Conservation (phyloP, 192 early-diverging fungal genomes). For the Lunasporangiospora selenospora region DNA sequence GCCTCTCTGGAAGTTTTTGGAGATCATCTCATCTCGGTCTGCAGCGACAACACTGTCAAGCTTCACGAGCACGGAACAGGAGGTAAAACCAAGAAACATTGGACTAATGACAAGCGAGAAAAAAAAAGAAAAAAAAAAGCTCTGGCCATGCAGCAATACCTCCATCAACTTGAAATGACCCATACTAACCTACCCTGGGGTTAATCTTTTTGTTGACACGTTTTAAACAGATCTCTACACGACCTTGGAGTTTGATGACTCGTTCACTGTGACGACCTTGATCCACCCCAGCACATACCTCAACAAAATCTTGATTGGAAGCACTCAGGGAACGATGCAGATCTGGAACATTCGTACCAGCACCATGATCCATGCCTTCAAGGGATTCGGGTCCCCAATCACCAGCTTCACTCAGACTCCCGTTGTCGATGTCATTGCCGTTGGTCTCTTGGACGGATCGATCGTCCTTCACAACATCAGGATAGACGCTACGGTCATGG, state of each 20-base stretch:
- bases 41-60: conserved; percentile 80
- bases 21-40: conserved; percentile 74
- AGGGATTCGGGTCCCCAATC: conserved; percentile 76
- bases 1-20: conserved; percentile 77
- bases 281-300: conserved; percentile 97
- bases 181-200: too few relatives aligned
- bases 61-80: conserved; percentile 78
- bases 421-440: conserved; percentile 90
- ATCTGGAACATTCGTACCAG: conserved; percentile 94
- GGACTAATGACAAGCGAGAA: too few relatives aligned
- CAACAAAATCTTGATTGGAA: conserved; percentile 93
- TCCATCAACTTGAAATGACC: background rate
- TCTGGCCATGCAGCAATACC: too few relatives aligned
- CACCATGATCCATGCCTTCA: conserved; percentile 82
- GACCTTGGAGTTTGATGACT: conserved; percentile 74
- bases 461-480: conserved; percentile 88
- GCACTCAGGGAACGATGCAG: conserved; percentile 86
- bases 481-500: conserved; percentile 77
- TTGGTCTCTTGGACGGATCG: conserved; percentile 90
- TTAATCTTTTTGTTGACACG: too few relatives aligned
- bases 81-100: too few relatives aligned
- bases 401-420: conserved; percentile 86
- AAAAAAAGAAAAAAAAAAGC: too few relatives aligned
- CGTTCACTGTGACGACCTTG: conserved; percentile 75
- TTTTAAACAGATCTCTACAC: conserved; percentile 67